Base-by-base conservation (phyloP, 805 yeast species). In the Ogataea haglerorum region DNA sequence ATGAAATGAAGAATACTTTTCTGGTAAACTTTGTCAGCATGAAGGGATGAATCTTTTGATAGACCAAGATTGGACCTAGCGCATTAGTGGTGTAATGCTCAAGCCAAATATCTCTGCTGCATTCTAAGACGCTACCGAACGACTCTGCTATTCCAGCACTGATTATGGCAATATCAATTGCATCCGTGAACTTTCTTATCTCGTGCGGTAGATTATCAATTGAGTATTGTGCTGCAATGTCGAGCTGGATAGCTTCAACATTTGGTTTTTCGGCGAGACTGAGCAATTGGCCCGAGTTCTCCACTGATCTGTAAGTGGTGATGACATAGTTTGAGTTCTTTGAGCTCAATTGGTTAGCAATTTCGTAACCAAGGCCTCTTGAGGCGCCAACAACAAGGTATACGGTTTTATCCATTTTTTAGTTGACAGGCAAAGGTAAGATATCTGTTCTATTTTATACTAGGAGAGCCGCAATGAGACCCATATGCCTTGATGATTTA, bases 101-200 rank as follows among this genome's bases (percentile, higher is more conserved):
- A 13, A 33, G 7, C 30, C 26, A 32, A 8, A 17, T 9, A 3
- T 25, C 29, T 27, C 32, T 15, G 12, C 26, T 10, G 19, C 25
- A 14, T 10, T 39, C 28, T 7, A 32, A 16, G 9, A 39, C 14
- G 10, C 31, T 12, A n/a, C 10, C 13, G 14, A n/a, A 25, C 4
- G 37, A 15, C 14, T 28, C 19, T 18, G 36, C 30, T 14, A 49
- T 29, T 9, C 63, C 68, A 7, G 67, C 65, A 46, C 63, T 65
- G n/a, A 63, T 56, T 28, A 66, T 60, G 28, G 58, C 60, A 6
- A 63, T 58, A 49, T 65, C 70, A 42, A 65, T 60, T 0, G 47
- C 50, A 10, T 45, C 51, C 21, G 49, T 45, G 9, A 45, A 21
- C 13, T 29, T 29, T 23, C 33, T 21, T 14, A 54, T 26, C 34